Base-by-base conservation (phyloP, 768 basidiomycete genomes). In the Auricularia cornea region DNA sequence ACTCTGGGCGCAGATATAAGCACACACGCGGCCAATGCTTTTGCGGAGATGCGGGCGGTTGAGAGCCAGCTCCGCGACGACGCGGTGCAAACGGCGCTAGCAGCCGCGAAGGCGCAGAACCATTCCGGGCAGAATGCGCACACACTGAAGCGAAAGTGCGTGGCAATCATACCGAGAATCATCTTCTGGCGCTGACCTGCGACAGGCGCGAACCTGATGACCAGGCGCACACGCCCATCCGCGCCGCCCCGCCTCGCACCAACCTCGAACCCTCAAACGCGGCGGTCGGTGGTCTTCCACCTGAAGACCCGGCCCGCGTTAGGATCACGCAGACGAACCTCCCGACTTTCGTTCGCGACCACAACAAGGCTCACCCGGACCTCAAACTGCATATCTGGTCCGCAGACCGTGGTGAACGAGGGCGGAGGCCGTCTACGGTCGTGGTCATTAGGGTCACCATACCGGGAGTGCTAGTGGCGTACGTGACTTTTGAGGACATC, bases 381-480 rank as follows among this genome's bases (percentile, higher is more conserved):
- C 77, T 72, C 61, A 82, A 76, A 61, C 71, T 90, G 60, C 83
- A 81, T 65, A 77, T 91, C 48, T 86, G 85, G 82, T 77, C 79
- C 8, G 70, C 75, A n/a, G 74, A 72, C 28, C 64, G 65, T 31
- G 67, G 66, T 16, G 44, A 67, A 29, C 44, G 20, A 48, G 20
- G 44, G 44, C 35, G 35, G 16, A 38, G 35, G 23, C 6, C 44
- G 20, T 5, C 44, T 0, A 20, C 72, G 54, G 78, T 79, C 1
- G 70, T 79, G 0, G 71, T 84, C 48, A 69, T 92, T 32, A 83
- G 87, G 44, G 82, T 88, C 66, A 77, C 76, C 18, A 83, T 90
- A 62, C 76, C 77, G 2, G 88, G 92, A 67, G 84, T 90, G 59
- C 73, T 90, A 62, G 83, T 78, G 5, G 84, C 84, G 62, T 91